phyloP scores from a whole-genome alignment of 805 yeast species.

The Candida corydali region DNA sequence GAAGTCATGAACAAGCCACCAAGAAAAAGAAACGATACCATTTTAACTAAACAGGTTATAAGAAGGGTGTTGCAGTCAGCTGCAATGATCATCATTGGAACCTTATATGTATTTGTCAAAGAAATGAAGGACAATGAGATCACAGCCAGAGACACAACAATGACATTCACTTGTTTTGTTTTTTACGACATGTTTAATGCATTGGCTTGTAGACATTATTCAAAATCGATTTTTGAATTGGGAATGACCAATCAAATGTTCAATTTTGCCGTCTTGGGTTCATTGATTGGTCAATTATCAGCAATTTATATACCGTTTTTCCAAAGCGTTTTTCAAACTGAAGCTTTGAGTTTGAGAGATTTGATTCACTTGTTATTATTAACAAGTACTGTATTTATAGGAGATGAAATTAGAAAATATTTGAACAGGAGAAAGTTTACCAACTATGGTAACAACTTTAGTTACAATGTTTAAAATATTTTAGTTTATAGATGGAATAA shows the following conservation, averaged over 20 bases:
- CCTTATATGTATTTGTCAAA: conserved; percentile 76
- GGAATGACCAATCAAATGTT: conserved; percentile 88
- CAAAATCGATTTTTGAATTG: conserved; percentile 76
- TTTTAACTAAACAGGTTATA: conserved; percentile 66
- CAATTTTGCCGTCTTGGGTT: conserved; percentile 86
- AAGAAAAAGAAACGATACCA: conserved; percentile 79
- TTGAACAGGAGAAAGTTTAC: conserved; percentile 19
- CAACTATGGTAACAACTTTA: conserved; percentile 12
- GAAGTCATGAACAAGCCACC: conserved; percentile 98
- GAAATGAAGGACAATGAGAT: conserved; percentile 83
- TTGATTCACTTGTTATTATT: conserved; percentile 55
- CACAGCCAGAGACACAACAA: conserved; percentile 94
- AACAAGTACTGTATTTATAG: conserved; percentile 79
- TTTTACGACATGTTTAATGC: conserved; percentile 97
- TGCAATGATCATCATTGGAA: conserved; percentile 71
- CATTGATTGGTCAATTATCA: conserved; percentile 84
- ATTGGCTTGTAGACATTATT: conserved; percentile 81
- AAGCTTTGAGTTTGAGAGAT: conserved; percentile 73
- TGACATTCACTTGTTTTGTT: conserved; percentile 98
- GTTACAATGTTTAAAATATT: conserved; percentile 14
- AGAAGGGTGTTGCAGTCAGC: conserved; percentile 77
- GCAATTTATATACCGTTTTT: conserved; percentile 93
- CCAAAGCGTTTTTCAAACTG: conserved; percentile 92
- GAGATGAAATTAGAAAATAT: conserved; percentile 77
- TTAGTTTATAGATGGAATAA: too few species aligned